phyloP scores from a whole-genome alignment of 208 protist species.

The Crithidia bombi region DNA sequence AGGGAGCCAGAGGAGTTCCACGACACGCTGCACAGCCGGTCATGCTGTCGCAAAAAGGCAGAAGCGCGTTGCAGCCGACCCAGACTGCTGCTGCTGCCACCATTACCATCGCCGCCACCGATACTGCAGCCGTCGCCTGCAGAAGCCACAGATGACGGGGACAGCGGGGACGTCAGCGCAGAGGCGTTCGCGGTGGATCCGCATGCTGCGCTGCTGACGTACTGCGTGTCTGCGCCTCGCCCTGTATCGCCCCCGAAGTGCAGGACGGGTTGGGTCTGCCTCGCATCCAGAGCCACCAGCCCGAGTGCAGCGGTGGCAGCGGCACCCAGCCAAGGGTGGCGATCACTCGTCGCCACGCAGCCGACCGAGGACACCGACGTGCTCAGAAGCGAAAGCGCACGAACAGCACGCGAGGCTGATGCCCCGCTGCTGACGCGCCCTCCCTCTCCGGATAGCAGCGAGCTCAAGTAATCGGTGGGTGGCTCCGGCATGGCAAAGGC shows the following conservation, averaged over 20 bases:
- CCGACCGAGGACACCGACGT: slow-evolving; percentile 54
- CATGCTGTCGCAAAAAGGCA: slow-evolving; percentile 34
- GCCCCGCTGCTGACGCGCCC: slow-evolving; percentile 5
- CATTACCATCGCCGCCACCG: too few relatives aligned
- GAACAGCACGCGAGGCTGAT: slow-evolving; percentile 16
- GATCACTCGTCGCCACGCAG: slow-evolving; percentile 53
- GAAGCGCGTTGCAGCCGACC: slow-evolving; percentile 36
- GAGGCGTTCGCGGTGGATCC: not conserved
- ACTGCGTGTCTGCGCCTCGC: not conserved
- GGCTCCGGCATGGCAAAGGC: slow-evolving; percentile 63
- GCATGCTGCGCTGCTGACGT: not conserved
- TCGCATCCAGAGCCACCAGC: slow-evolving; percentile 63
- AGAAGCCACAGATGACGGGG: not conserved
- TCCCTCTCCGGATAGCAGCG: slow-evolving; percentile 16
- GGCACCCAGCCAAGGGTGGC: slow-evolving; percentile 59
- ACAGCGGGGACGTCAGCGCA: slow-evolving; percentile 1
- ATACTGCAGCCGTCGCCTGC: not conserved
- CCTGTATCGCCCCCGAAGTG: slow-evolving; percentile 31
- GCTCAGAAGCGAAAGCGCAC: slow-evolving; percentile 28
- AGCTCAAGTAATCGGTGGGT: slow-evolving; percentile 36
- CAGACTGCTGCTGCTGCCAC: slow-evolving; percentile 9
- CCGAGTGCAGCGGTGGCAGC: slow-evolving; percentile 61
- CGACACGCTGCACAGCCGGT: slow-evolving; percentile 66
- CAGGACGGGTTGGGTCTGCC: slow-evolving; percentile 34
- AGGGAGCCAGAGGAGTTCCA: slow-evolving; percentile 74